Percentiles rank a stretch among this genome's conserved stretches.
Conservation (phyloP, 2,329 filamentous ascomycete species). For the Fusarium albidum region DNA sequence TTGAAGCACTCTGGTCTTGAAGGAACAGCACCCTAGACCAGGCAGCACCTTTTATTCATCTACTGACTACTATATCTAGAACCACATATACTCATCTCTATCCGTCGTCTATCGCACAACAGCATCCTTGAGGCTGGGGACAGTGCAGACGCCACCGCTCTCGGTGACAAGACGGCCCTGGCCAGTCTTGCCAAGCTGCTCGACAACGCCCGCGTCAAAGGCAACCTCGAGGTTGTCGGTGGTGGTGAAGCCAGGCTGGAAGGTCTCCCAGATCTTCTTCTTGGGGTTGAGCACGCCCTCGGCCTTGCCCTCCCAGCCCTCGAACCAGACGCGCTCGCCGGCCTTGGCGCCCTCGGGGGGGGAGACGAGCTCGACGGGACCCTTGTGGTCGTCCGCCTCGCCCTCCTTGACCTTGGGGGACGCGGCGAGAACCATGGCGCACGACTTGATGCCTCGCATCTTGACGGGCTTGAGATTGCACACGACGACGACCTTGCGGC, state of each 20-base stretch:
- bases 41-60: conserved; percentile 22
- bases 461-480: conserved; percentile 99
- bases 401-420: conserved; percentile 85
- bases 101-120: conserved; percentile 75
- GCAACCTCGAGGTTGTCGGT: conserved; percentile 81
- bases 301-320: conserved; percentile 92
- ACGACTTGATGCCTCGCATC: conserved; percentile 86
- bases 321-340: conserved; percentile 90
- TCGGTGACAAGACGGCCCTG: conserved; percentile 76
- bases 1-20: too few relatives aligned
- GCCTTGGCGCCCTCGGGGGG: conserved; percentile 82
- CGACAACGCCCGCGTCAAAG: conserved; percentile 82
- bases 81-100: neutral
- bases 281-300: conserved; percentile 96
- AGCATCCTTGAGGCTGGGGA: conserved; percentile 81
- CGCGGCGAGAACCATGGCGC: conserved; percentile 93
- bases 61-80: conserved; percentile 5
- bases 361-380: conserved; percentile 89
- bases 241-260: conserved; percentile 96
- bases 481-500: conserved; percentile 92
- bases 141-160: conserved; percentile 81
- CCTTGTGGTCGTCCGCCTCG: conserved; percentile 80
- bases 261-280: conserved; percentile 99
- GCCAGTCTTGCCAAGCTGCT: conserved; percentile 77
- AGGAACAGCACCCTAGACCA: neutral